These are phyloP conservation scores for Microcyclosporella mali DNA, from an alignment of 2,329 filamentous ascomycete genomes.

Conservation along the genomic window DNA sequence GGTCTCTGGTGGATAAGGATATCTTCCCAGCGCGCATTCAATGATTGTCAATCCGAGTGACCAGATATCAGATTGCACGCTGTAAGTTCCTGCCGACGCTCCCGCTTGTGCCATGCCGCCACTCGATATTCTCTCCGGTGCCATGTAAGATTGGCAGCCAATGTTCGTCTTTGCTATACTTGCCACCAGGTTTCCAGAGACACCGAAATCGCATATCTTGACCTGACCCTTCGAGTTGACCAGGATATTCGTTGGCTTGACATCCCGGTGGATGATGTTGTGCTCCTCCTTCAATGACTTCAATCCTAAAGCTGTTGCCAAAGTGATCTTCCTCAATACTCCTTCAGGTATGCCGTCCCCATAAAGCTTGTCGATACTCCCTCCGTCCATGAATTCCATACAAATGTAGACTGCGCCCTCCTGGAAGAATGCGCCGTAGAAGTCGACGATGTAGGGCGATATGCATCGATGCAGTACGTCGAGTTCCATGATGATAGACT, in stretches of 20 bases:
- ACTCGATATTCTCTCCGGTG: slow-evolving; percentile 87
- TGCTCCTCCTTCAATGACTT: slow-evolving; percentile 95
- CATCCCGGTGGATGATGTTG: slow-evolving; percentile 97
- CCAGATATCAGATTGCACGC: slow-evolving; percentile 97
- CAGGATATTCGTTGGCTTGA: slow-evolving; percentile 98
- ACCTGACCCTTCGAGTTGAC: slow-evolving; percentile 84
- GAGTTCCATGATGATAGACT: slow-evolving; percentile 94
- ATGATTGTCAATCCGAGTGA: slow-evolving; percentile 90
- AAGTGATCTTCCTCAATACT: slow-evolving; percentile 82
- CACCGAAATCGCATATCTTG: slow-evolving; percentile 98
- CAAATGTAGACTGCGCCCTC: slow-evolving; percentile 99
- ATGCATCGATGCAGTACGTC: slow-evolving; percentile 92
- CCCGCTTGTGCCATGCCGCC: slow-evolving; percentile 69
- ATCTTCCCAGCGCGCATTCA: slow-evolving; percentile 88
- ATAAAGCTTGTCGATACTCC: slow-evolving; percentile 95
- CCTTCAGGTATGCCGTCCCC: slow-evolving; percentile 81
- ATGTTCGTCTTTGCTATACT: slow-evolving; percentile 99
- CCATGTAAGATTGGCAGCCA: slow-evolving; percentile 99
- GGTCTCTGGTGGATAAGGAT: slow-evolving; percentile 94
- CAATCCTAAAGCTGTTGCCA: slow-evolving; percentile 82
- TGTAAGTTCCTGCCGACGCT: slow-evolving; percentile 77
- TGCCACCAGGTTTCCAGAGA: slow-evolving; percentile 91
- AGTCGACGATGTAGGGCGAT: slow-evolving; percentile 95
- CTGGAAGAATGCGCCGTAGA: slow-evolving; percentile 98
- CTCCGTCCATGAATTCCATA: slow-evolving; percentile 98